Conservation (phyloP, 305 asterid species). For the Plantago coronopus region DNA sequence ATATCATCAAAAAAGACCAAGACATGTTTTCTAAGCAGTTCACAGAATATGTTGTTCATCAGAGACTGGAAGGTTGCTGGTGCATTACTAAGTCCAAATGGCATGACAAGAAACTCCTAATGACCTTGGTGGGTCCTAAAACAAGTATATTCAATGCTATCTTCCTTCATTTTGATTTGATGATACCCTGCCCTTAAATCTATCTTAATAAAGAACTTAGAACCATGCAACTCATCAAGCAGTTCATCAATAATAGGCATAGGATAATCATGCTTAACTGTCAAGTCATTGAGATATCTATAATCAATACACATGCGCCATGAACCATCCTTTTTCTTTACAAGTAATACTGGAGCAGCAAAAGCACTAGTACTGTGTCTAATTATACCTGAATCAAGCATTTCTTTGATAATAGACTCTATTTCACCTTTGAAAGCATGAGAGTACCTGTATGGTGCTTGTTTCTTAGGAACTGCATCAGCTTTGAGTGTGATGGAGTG, state of each 20-base stretch:
- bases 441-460: too few species aligned
- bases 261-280: constrained; percentile 4
- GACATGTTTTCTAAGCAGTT: neutral
- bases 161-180: neutral
- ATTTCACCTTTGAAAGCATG: too few species aligned
- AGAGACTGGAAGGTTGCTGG: neutral
- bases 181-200: constrained; percentile 9
- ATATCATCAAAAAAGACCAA: constrained; percentile 3
- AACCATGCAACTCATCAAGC: constrained; percentile 9
- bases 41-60: neutral
- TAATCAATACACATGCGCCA: too few species aligned
- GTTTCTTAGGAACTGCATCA: too few species aligned
- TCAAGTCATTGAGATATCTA: neutral
- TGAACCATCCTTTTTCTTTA: too few species aligned
- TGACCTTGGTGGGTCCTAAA: constrained; percentile 10
- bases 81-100: neutral
- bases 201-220: neutral
- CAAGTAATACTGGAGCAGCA: too few species aligned
- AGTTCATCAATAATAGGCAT: constrained; percentile 9
- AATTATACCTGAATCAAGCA: too few species aligned
- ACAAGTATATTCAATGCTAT: neutral
- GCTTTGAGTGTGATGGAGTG: too few species aligned
- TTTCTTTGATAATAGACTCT: too few species aligned
- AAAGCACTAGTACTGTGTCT: too few species aligned
- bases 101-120: neutral